Evolutionary conservation across 371 early-diverging fungal species (phyloP), one percentile per base, ranked within the genome.

Genomic region (Mortierella sp.): DNA sequence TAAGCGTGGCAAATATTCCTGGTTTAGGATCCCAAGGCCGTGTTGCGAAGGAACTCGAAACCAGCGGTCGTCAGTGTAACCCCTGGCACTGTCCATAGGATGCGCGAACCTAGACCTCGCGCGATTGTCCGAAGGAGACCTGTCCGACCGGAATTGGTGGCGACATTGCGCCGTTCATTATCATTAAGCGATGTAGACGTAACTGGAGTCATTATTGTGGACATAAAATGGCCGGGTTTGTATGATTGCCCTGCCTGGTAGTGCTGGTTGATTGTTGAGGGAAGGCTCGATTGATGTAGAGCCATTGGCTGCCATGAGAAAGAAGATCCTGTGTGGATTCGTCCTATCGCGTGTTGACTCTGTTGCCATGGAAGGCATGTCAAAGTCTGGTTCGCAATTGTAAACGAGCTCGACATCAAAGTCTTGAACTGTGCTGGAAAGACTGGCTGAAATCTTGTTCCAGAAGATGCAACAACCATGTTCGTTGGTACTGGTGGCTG

Each of bases 31-130:
- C 43, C 59, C 44, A 25, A 16, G 13, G 67, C 63, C 40, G 63
- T 55, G 31, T 28, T 54, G 16, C 74, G 67, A 13, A 73, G 51
- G 41, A 67, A 52, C 39, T 73, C 74, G 40, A 73, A 73, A 17
- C 74, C 74, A 3, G 74, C 67, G 1, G 74, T 73, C n/a, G 74
- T 73, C 47, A 73, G n/a, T 21, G 74, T 67, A 19, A 73, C 74
- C 10, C 74, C 74, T 0, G 74, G 74, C 13, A 73, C 63, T 0
- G 74, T 73, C 74, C 74, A 73, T n/a, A 67, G 48, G 49, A 73
- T 63, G 9, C 74, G 63, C 10, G 63, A 60, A 6, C 74, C 74
- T 4, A 67, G 31, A 21, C 68, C 59, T 29, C 74, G 58, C 9
- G 44, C 52, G 21, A 73, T 67, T 4, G 64, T 60, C 19, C 74